Evolutionary conservation across 495 filamentous ascomycete species (phyloP), one percentile per base, ranked within the genome.

Genomic region (Bombardia bombarda): DNA sequence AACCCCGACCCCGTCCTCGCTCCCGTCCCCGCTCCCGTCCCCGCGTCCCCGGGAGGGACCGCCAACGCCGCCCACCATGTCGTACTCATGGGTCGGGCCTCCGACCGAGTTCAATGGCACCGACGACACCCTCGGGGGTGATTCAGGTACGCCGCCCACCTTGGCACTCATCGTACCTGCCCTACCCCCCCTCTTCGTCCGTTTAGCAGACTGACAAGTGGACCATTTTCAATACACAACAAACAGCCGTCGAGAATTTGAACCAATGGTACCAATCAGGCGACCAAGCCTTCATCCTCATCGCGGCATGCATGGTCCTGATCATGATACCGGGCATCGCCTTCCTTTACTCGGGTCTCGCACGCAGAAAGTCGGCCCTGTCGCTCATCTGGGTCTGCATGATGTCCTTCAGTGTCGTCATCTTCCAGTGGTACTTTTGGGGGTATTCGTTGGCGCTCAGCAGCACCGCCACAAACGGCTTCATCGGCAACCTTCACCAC

Each of bases 341-440:
- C 18, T 94, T 97, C 73, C 92, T 97, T 75, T 98, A 98, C 73
- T 96, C 88, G n/a, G 93, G 92, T 54, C 83, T 98, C 18, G 93
- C 92, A 7, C 84, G 93, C 39, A 72, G 92, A 58, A 98, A 98
- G 70, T 95, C 88, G 0, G 92, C 92, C 24, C 73, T 98, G 35
- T 95, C 90, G 22, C 74, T 96, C 46, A 88, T 98, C 67, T 97
- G 93, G 93, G 80, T 93, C 7, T 84, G 82, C 48, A 78, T 97
- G 63, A 88, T 92, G 72, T 87, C 90, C 13, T 80, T 82, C 37
- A 89, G 87, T 23, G 82, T 98, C 38, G 79, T 94, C 17, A 82
- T 84, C 21, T 95, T 97, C 69, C 92, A 97, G 60, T 98, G 92
- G 90, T 98, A 96, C 72, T 95, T 98, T 72, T 97, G 92, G 93